Conservation (phyloP, 2,329 filamentous ascomycete species). For the Clonostachys byssicola region DNA sequence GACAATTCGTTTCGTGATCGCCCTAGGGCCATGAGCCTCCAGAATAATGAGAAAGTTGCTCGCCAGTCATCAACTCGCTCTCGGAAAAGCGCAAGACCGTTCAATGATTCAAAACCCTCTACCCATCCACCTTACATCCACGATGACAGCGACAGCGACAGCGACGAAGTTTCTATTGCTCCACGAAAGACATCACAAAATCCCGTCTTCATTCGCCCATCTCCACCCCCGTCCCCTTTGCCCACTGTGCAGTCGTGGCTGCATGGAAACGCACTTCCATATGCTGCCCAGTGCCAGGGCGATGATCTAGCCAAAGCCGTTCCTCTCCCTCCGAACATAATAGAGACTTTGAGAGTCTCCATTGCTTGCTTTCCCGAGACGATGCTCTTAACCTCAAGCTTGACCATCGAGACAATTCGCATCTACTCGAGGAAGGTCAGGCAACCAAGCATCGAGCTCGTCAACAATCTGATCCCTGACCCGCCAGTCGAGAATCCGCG, state of each 20-base stretch:
- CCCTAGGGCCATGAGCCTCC: too few relatives aligned
- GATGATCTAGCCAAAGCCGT: conserved; percentile 32
- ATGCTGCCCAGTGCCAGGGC: conserved; percentile 16
- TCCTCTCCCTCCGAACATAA: conserved; percentile 45
- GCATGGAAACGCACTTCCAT: conserved; percentile 20
- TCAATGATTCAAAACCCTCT: neutral
- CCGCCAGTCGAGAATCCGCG: conserved; percentile 8
- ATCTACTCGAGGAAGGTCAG: conserved; percentile 48
- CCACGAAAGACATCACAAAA: neutral
- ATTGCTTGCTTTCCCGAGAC: conserved; percentile 55
- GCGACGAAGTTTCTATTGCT: neutral
- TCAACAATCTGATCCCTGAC: conserved; percentile 11
- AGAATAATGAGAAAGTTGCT: too few relatives aligned
- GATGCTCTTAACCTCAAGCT: conserved; percentile 49
- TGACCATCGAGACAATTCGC: conserved; percentile 55
- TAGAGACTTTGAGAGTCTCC: conserved; percentile 49
- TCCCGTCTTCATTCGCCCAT: conserved; percentile 20
- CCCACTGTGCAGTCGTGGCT: conserved; percentile 29
- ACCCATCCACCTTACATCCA: neutral
- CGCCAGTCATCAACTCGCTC: too few relatives aligned
- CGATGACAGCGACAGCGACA: neutral
- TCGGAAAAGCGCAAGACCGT: too few relatives aligned
- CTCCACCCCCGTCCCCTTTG: conserved; percentile 25
- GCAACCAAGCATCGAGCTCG: conserved; percentile 24
- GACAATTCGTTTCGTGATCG: too few relatives aligned